These are phyloP conservation scores for Fusarium pininemorale DNA, from an alignment of 2,329 filamentous ascomycete genomes.

Conservation along the genomic window DNA sequence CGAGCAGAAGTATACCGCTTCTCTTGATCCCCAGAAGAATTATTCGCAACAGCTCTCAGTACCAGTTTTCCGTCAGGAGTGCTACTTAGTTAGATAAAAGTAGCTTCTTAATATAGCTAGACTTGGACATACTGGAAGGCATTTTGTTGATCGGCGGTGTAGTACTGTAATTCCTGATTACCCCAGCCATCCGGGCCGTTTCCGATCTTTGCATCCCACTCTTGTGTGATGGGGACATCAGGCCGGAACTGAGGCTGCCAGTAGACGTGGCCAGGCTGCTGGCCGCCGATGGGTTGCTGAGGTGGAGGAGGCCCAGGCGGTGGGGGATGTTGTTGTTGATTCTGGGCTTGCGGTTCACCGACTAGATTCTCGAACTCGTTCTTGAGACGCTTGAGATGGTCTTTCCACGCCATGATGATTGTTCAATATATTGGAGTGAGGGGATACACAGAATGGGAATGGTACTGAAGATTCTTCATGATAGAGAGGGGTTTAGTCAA, in stretches of 20 bases:
- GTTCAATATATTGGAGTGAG: too few species aligned
- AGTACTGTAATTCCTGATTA: constrained; percentile 68
- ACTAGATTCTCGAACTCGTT: constrained; percentile 50
- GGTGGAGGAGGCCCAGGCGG: constrained; percentile 32
- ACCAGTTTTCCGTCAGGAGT: constrained; percentile 61
- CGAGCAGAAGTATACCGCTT: constrained; percentile 64
- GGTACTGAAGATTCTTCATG: neutral
- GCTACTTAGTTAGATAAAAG: constrained; percentile 34
- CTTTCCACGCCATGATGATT: constrained; percentile 48
- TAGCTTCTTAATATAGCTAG: neutral
- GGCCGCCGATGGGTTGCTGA: constrained; percentile 32
- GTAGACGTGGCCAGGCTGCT: constrained; percentile 49
- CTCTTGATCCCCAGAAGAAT: constrained; percentile 45
- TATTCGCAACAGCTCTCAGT: constrained; percentile 58
- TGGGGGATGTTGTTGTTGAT: constrained; percentile 33
- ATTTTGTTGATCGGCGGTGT: constrained; percentile 59
- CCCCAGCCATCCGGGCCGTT: constrained; percentile 69
- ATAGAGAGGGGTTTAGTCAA: neutral
- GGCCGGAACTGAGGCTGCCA: constrained; percentile 63
- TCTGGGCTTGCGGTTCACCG: constrained; percentile 39
- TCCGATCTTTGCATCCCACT: constrained; percentile 64
- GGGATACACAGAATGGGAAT: too few species aligned
- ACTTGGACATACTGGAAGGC: constrained; percentile 57
- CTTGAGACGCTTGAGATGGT: constrained; percentile 52
- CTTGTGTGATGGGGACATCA: constrained; percentile 54